A percentile compares a stretch with the other conserved stretches of the same genome.
phyloP scores from a whole-genome alignment of 495 filamentous ascomycete species.

The Penicillium turbatum region DNA sequence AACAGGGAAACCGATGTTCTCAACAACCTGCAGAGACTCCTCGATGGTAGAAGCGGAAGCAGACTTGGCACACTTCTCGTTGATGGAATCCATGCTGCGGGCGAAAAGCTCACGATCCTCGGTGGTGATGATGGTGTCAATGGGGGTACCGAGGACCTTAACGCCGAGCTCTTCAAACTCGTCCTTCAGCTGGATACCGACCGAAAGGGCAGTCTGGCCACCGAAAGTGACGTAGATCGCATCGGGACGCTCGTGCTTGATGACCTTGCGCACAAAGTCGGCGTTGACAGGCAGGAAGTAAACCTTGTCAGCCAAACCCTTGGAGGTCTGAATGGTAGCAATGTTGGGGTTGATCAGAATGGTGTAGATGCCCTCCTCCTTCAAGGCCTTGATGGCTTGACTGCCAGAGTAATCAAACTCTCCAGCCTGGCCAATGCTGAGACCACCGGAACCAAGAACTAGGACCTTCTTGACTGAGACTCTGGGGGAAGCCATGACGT shows the following conservation, averaged over 20 bases:
- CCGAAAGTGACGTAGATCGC: constrained; percentile 97
- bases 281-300: constrained; percentile 97
- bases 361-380: constrained; percentile 93
- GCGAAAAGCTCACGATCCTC: constrained; percentile 97
- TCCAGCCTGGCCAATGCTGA: constrained; percentile 97
- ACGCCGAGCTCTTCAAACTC: constrained; percentile 90
- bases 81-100: constrained; percentile 96
- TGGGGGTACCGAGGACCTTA: constrained; percentile 90
- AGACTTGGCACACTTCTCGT: constrained; percentile 96
- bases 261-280: constrained; percentile 95
- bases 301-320: constrained; percentile 92
- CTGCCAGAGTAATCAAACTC: constrained; percentile 98
- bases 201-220: constrained; percentile 90
- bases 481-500: constrained; percentile 65
- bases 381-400: constrained; percentile 90
- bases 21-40: constrained; percentile 77
- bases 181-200: constrained; percentile 94
- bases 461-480: constrained; percentile 94
- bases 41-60: constrained; percentile 83
- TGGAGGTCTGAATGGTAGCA: constrained; percentile 96
- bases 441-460: constrained; percentile 89
- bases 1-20: constrained; percentile 90
- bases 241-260: constrained; percentile 90
- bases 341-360: constrained; percentile 99
- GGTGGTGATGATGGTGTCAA: constrained; percentile 96